Percentiles rank a stretch among this genome's conserved stretches.
These are phyloP conservation scores for Alternaria arborescens DNA, from an alignment of 2,329 filamentous ascomycete genomes.

Conservation along the genomic window DNA sequence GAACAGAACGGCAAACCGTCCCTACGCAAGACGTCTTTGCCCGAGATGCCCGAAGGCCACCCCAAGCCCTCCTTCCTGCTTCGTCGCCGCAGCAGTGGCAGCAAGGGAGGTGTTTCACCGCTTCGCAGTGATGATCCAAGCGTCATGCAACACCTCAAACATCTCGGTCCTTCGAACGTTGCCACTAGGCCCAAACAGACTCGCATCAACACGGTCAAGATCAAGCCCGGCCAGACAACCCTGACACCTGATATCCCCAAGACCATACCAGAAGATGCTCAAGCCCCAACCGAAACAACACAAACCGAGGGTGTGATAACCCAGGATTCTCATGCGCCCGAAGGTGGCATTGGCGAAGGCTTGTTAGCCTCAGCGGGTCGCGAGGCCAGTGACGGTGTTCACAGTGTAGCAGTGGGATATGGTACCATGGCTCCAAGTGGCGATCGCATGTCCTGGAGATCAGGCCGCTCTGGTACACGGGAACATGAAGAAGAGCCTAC, in stretches of 20 bases:
- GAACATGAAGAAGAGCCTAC: conserved; percentile 25
- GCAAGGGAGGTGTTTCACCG: conserved; percentile 45
- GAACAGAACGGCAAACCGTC: conserved; percentile 26
- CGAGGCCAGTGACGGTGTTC: conserved; percentile 71
- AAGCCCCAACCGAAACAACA: conserved; percentile 32
- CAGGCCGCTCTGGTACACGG: conserved; percentile 27
- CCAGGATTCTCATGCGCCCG: conserved; percentile 50
- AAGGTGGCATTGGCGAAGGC: conserved; percentile 63
- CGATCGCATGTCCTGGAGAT: conserved; percentile 43
- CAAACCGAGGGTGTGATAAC: conserved; percentile 13
- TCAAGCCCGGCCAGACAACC: conserved; percentile 67
- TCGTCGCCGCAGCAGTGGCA: conserved; percentile 56
- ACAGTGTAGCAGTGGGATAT: conserved; percentile 62
- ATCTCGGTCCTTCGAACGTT: conserved; percentile 70
- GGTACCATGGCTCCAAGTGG: conserved; percentile 50
- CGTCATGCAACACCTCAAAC: conserved; percentile 67
- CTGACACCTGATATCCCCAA: conserved; percentile 65
- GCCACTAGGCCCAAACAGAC: conserved; percentile 68
- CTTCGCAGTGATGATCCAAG: conserved; percentile 63
- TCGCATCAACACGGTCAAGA: conserved; percentile 70
- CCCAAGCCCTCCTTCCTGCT: conserved; percentile 54
- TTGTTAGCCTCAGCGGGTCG: conserved; percentile 63
- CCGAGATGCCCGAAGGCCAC: conserved; percentile 36
- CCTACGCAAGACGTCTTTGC: conserved; percentile 42
- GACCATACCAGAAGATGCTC: conserved; percentile 54